Conservation (phyloP, 1,284 basidiomycete species). For the Microbotryum violaceum region DNA sequence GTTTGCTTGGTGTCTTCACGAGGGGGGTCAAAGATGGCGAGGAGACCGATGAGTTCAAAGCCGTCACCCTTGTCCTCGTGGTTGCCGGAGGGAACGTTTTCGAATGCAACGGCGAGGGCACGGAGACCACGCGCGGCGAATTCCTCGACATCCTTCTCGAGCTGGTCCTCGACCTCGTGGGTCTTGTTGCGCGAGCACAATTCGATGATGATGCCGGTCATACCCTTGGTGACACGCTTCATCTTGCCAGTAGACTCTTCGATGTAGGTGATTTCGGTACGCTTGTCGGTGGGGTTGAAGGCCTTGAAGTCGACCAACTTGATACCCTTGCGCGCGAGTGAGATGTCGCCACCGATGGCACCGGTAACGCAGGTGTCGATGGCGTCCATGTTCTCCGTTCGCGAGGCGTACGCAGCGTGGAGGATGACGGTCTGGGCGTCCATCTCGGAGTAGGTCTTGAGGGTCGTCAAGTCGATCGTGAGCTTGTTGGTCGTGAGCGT, state of each 20-base stretch:
- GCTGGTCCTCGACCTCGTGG: slow-evolving; percentile 75
- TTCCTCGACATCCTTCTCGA: slow-evolving; percentile 91
- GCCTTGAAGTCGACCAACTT: slow-evolving; percentile 97
- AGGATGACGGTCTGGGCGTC: slow-evolving; percentile 83
- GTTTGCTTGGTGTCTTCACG: slow-evolving; percentile 98
- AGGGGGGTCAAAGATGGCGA: slow-evolving; percentile 96
- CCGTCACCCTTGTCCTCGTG: slow-evolving; percentile 79
- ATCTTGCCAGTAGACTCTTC: slow-evolving; percentile 88
- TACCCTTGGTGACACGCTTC: slow-evolving; percentile 98
- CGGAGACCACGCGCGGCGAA: slow-evolving; percentile 94
- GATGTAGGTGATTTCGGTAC: slow-evolving; percentile 95
- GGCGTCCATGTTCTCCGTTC: slow-evolving; percentile 97
- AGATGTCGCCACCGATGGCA: slow-evolving; percentile 60
- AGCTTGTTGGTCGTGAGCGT: slow-evolving; percentile 98
- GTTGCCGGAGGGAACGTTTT: slow-evolving; percentile 71
- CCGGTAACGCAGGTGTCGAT: slow-evolving; percentile 71
- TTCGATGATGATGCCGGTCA: slow-evolving; percentile 58
- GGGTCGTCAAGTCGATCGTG: slow-evolving; percentile 87
- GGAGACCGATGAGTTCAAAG: slow-evolving; percentile 93
- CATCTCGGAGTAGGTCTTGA: slow-evolving; percentile 86
- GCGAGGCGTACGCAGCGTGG: slow-evolving; percentile 88
- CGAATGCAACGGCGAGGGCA: slow-evolving; percentile 90
- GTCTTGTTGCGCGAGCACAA: slow-evolving; percentile 97
- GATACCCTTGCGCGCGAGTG: slow-evolving; percentile 78
- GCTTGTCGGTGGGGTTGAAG: slow-evolving; percentile 98